Base-by-base conservation (phyloP, 2,329 filamentous ascomycete species). In the Dactylellina cionopaga region DNA sequence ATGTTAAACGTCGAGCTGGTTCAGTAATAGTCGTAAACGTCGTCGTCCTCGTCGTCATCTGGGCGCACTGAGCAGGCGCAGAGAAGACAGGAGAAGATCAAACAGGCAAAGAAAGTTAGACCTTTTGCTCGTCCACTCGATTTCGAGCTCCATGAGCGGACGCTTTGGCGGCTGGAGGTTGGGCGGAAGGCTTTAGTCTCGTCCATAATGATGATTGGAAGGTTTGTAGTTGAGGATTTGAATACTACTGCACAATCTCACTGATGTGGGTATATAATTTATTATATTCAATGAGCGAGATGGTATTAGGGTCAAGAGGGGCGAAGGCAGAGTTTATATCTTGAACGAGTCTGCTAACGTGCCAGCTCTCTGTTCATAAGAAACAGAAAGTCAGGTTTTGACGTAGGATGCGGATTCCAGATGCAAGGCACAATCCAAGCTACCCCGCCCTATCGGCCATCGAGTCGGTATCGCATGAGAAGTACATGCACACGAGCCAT, bases 391-490 rank as follows among this genome's bases (percentile, higher is more conserved):
- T n/a, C n/a, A n/a, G n/a, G n/a, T 25, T 3, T 43, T 11, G 22
- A 11, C 17, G 29, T 27, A 62, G 29, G 43, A 35, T 41, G 33
- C 31, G 43, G 29, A 39, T 62, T 56, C 37, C 29, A 27, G 44
- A 69, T 70, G 65, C 56, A 70, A 70, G 65, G 65, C 65, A 70
- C 64, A 41, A 35, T 41, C 17, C 49, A 55, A 35, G n/a, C 41
- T 70, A 70, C 65, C 65, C 65, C 65, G 56, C 65, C 65, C 33
- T 63, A 51, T 39, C 31, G 65, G 41, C 51, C 62, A 66, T 66
- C 62, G 51, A 55, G 19, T 17, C 24, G 43, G 62, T 66, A 66
- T 66, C 62, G 62, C 62, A 66, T 66, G 51, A 51, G n/a, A n/a
- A n/a, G 22, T 24, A 19, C 35, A 43, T 51, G 52, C 51, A 27